phyloP scores from a whole-genome alignment of 306 rosid species.

The Medicago truncatula region DNA sequence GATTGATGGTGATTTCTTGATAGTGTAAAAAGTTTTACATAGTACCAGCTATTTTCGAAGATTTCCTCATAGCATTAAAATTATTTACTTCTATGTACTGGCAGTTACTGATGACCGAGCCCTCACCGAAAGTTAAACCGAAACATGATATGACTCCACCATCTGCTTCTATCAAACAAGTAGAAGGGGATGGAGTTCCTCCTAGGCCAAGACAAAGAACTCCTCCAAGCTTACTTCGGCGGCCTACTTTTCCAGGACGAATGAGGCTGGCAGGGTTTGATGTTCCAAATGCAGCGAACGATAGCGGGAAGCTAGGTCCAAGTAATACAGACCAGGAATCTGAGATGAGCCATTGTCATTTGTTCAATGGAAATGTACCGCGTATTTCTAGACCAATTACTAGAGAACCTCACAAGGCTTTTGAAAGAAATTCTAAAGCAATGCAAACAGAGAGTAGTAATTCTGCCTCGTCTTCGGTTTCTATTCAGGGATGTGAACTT shows the following conservation, averaged over 20 bases:
- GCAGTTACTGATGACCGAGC: constrained; percentile 66
- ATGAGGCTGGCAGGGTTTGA: constrained; percentile 69
- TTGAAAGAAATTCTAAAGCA: constrained; percentile 67
- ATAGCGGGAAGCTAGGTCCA: constrained; percentile 50
- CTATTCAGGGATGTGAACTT: constrained; percentile 81
- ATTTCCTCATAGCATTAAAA: constrained; percentile 17
- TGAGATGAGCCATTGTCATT: constrained; percentile 53
- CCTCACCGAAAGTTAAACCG: constrained; percentile 71
- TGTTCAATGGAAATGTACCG: constrained; percentile 52
- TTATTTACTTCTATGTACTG: constrained; percentile 34
- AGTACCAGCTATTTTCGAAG: constrained; percentile 12
- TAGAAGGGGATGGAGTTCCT: constrained; percentile 75
- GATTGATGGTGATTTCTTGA: neutral
- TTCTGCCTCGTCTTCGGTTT: constrained; percentile 81
- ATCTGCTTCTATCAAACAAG: constrained; percentile 60
- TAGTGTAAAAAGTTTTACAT: neutral
- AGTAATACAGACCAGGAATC: constrained; percentile 58
- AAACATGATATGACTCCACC: constrained; percentile 71
- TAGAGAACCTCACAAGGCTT: constrained; percentile 56
- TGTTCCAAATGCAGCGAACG: constrained; percentile 54
- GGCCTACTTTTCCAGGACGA: constrained; percentile 66
- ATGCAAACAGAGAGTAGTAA: constrained; percentile 76
- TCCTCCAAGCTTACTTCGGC: constrained; percentile 73
- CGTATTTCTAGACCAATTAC: constrained; percentile 51
- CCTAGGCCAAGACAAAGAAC: constrained; percentile 76